Percentiles rank a stretch among this genome's conserved stretches.
Conservation (phyloP, 495 filamentous ascomycete species). For the Lasiosphaeris hirsuta region DNA sequence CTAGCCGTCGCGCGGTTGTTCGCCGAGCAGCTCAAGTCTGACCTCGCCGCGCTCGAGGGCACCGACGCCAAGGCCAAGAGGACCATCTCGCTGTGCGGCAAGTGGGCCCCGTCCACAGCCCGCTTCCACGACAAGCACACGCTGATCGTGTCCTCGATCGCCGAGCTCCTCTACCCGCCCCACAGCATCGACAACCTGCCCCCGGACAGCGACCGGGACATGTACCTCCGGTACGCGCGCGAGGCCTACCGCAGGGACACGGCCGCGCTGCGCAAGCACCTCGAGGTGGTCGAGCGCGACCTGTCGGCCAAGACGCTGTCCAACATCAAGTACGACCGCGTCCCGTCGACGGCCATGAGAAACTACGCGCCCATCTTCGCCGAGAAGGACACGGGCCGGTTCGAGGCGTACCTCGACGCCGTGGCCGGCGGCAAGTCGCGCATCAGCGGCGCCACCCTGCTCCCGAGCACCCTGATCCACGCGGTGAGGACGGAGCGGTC, state of each 20-base stretch:
- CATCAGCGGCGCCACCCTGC: conserved; percentile 44
- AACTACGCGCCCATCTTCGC: conserved; percentile 41
- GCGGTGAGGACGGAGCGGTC: neutral
- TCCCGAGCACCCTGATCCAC: conserved; percentile 38
- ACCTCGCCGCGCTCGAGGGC: conserved; percentile 33
- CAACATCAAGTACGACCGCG: conserved; percentile 44
- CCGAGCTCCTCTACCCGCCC: conserved; percentile 42
- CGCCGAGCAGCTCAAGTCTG: conserved; percentile 41
- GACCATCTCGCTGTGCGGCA: conserved; percentile 45
- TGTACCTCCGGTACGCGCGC: conserved; percentile 46
- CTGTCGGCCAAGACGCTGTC: conserved; percentile 34
- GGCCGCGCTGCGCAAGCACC: conserved; percentile 39
- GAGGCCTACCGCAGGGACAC: conserved; percentile 40
- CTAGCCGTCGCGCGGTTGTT: conserved; percentile 46
- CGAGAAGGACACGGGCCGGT: conserved; percentile 39
- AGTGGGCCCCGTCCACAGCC: conserved; percentile 46
- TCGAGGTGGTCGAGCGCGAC: conserved; percentile 46
- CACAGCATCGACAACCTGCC: conserved; percentile 11
- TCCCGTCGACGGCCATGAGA: conserved; percentile 49
- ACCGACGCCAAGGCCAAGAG: conserved; percentile 28
- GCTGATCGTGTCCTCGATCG: conserved; percentile 44
- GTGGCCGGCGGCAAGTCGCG: conserved; percentile 32
- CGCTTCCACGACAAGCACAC: conserved; percentile 51
- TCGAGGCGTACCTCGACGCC: conserved; percentile 37
- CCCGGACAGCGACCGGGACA: conserved; percentile 29